Evolutionary conservation across 139 green algal species (phyloP).

Genomic region (Nannochloris sp.): DNA sequence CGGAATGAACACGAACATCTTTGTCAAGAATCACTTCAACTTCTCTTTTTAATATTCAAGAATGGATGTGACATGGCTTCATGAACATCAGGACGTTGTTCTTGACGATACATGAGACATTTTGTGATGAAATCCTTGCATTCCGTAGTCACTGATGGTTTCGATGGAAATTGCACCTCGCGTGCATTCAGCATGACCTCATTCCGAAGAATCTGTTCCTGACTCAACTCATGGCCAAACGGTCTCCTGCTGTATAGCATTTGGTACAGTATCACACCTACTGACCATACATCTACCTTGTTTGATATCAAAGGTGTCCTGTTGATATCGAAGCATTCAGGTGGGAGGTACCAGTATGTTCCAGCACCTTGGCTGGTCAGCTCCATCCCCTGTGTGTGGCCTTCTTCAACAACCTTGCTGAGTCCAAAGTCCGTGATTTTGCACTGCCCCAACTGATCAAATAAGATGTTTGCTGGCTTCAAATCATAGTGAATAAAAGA

Average conservation of each 20-base stretch:
- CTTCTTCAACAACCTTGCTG: constrained; percentile 78
- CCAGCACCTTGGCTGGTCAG: constrained; percentile 89
- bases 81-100: constrained; percentile 54
- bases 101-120: constrained; percentile 55
- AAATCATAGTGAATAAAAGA: constrained; percentile 92
- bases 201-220: constrained; percentile 83
- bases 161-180: constrained; percentile 53
- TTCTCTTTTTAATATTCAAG: constrained; percentile 34
- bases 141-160: constrained; percentile 66
- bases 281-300: constrained; percentile 91
- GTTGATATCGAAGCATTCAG: constrained; percentile 73
- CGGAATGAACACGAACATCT: neutral
- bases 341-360: constrained; percentile 89
- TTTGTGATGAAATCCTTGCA: constrained; percentile 72
- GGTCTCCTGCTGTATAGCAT: constrained; percentile 87
- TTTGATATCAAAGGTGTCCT: constrained; percentile 67
- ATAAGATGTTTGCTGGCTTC: constrained; percentile 94
- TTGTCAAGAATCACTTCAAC: too few relatives aligned
- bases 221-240: constrained; percentile 63
- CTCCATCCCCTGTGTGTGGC: constrained; percentile 74
- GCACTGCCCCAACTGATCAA: constrained; percentile 67
- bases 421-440: constrained; percentile 97
- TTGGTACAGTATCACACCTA: constrained; percentile 89
- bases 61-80: constrained; percentile 59
- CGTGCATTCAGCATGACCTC: constrained; percentile 58